Evolutionary conservation across 352 stramenopile species (phyloP).

Genomic region (Pythium coloratum): DNA sequence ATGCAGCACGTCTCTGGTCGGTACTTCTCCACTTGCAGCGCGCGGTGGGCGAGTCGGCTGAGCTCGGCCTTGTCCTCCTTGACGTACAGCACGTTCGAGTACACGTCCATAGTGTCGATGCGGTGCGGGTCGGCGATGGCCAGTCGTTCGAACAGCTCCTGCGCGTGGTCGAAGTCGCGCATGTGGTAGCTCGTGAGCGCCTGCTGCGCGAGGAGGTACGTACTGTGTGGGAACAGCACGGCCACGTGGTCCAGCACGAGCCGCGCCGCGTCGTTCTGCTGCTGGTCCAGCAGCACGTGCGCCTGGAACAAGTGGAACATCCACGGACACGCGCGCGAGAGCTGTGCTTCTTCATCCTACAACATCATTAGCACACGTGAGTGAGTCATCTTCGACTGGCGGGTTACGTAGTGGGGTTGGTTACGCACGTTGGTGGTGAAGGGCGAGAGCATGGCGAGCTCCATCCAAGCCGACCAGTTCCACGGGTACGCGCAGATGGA

Average conservation of each 20-base stretch:
- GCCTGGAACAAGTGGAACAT: slow-evolving; percentile 88
- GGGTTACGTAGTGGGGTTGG: not conserved
- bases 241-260: slow-evolving; percentile 53
- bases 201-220: slow-evolving; percentile 75
- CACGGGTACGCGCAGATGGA: slow-evolving; percentile 75
- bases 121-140: slow-evolving; percentile 64
- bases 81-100: slow-evolving; percentile 87
- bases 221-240: slow-evolving; percentile 62
- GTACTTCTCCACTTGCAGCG: slow-evolving; percentile 96
- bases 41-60: slow-evolving; percentile 88
- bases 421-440: slow-evolving; percentile 48
- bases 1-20: slow-evolving; percentile 98
- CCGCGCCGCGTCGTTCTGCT: slow-evolving; percentile 69
- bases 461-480: slow-evolving; percentile 98
- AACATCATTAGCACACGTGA: not conserved
- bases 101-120: slow-evolving; percentile 84
- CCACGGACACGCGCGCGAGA: slow-evolving; percentile 57
- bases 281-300: slow-evolving; percentile 73
- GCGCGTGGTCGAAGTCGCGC: slow-evolving; percentile 78
- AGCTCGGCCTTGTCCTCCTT: slow-evolving; percentile 87
- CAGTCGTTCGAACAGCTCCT: slow-evolving; percentile 75
- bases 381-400: no score
- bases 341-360: slow-evolving; percentile 54
- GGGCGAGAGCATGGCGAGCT: slow-evolving; percentile 79
- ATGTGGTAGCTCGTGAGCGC: slow-evolving; percentile 81